Percentiles rank a stretch among this genome's conserved stretches.
Evolutionary conservation across 1,284 basidiomycete genomes (phyloP).

Genomic region (Serendipita sp.): DNA sequence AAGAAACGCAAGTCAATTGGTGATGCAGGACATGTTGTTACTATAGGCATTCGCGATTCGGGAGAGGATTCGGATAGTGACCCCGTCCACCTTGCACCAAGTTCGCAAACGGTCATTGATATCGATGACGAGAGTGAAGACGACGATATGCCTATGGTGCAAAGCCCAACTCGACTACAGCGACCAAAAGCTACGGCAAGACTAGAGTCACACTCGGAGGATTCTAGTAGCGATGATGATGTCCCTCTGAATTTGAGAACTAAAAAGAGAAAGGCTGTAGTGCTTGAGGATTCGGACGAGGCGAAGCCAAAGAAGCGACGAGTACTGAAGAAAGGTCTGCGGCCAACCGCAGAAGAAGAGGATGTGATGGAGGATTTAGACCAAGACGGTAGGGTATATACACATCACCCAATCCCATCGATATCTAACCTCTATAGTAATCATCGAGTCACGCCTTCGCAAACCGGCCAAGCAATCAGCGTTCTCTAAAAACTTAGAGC

Average conservation of each 20-base stretch:
- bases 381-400: conserved; percentile 33
- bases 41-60: neutral
- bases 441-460: conserved; percentile 49
- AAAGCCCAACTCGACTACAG: neutral
- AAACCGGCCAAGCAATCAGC: conserved; percentile 40
- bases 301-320: conserved; percentile 9
- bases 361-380: conserved; percentile 45
- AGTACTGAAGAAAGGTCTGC: conserved; percentile 11
- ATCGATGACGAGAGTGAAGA: neutral
- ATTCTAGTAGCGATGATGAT: neutral
- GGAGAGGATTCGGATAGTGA: neutral
- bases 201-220: neutral
- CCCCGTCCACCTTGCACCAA: neutral
- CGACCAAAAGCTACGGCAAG: neutral
- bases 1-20: neutral
- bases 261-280: neutral
- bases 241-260: neutral
- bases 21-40: neutral
- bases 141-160: neutral
- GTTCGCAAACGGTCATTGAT: neutral
- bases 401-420: conserved; percentile 9
- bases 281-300: conserved; percentile 14
- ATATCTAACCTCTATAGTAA: conserved; percentile 27
- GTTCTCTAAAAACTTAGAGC: conserved; percentile 51
- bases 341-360: conserved; percentile 29